These are phyloP conservation scores for Clavulina sp. DNA, from an alignment of 768 basidiomycete genomes.

Conservation along the genomic window DNA sequence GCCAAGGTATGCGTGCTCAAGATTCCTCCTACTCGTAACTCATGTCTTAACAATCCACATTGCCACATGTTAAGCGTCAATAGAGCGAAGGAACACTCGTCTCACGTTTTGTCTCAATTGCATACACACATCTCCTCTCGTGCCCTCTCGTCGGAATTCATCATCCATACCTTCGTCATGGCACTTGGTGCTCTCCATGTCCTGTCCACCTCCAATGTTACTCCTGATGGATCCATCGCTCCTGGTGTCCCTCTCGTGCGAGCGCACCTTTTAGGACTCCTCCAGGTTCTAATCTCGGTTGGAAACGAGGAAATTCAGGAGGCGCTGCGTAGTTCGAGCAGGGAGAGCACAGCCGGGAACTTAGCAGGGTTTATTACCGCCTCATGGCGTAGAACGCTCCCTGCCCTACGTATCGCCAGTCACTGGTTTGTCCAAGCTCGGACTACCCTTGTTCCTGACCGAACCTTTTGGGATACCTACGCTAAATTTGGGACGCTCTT, in stretches of 20 bases:
- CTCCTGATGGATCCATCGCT: slow-evolving; percentile 16
- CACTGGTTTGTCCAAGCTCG: slow-evolving; percentile 79
- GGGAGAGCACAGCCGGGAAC: slow-evolving; percentile 23
- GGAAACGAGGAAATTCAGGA: slow-evolving; percentile 38
- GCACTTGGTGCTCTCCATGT: slow-evolving; percentile 72
- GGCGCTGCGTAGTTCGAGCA: slow-evolving; percentile 26
- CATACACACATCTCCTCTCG: slow-evolving; percentile 44
- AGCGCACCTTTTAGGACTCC: slow-evolving; percentile 46
- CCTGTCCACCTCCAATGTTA: slow-evolving; percentile 26
- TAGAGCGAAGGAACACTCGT: slow-evolving; percentile 4
- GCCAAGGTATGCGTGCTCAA: slow-evolving; percentile 34
- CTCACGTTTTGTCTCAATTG: slow-evolving; percentile 39
- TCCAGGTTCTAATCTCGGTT: slow-evolving; percentile 44
- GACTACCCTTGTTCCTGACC: slow-evolving; percentile 24
- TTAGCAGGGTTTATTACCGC: slow-evolving; percentile 75
- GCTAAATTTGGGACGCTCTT: slow-evolving; percentile 47
- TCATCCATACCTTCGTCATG: slow-evolving; percentile 54
- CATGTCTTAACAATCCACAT: slow-evolving; percentile 12
- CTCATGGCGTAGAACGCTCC: slow-evolving; percentile 66
- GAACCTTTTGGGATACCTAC: slow-evolving; percentile 58
- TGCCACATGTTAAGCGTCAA: slow-evolving; percentile 3
- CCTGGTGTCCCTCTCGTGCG: slow-evolving; percentile 45
- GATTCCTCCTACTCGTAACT: neutral
- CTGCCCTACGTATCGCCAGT: slow-evolving; percentile 68
- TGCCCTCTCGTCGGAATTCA: slow-evolving; percentile 53